Base-by-base conservation (phyloP, 2,329 filamentous ascomycete genomes). In the Achaetomium macrosporum region DNA sequence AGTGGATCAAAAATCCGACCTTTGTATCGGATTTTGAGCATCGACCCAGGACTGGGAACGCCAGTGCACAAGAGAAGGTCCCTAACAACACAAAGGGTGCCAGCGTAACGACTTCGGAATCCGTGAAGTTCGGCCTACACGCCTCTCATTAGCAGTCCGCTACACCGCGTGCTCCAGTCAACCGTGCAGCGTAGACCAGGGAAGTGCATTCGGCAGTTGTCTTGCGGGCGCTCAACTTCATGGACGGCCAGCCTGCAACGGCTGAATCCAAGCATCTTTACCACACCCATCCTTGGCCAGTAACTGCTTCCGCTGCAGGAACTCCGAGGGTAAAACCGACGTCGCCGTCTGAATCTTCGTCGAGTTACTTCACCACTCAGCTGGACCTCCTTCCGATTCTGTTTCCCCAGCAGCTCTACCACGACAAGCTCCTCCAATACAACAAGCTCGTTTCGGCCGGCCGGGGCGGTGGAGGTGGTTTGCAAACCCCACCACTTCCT, bases 391-490 rank as follows among this genome's bases (percentile, higher is more conserved):
- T 81, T 29, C 80, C 81, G 35, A 74, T 81, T 57, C 70, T 82
- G 61, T 72, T 82, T 53, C 79, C 79, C 15, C 80, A 82, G 57
- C 79, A 83, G 59, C 71, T 76, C 33, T 79, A 82, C 68, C 78
- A 84, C 63, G 79, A 78, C 50, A 80, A 83, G 68, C 76, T 85
- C 51, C 74, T 81, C 47, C 76, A 83, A 61, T 85, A 85, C 73
- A 85, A 84, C 68, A 79, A 78, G 64, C 79, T 85, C 65, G 76
- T 85, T 60, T 79, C 81, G 49, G 76, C 79, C 45, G 72, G 77
- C 52, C 72, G 79, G 63, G 66, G 68, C 56, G 70, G 69, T 64
- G 75, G 69, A 67, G 77, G 77, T 61, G 77, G 79, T 62, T 68
- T 83, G 54, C 79, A 82, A 63, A 73, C 77, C 54, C 70, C 76